phyloP scores from a whole-genome alignment of 345 rosid genomes.

The Trapa incisa region DNA sequence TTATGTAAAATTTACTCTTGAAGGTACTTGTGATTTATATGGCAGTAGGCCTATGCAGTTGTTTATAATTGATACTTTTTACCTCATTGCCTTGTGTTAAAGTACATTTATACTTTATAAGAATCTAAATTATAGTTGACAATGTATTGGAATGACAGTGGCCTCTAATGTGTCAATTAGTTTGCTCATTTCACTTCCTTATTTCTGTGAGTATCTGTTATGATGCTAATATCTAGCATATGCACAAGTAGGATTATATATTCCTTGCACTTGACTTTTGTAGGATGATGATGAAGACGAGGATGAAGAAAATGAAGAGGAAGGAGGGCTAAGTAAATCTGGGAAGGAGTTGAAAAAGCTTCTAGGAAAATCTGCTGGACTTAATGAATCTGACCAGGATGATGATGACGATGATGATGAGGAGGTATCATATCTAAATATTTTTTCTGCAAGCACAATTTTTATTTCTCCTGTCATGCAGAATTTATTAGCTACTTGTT shows the following conservation, averaged over 20 bases:
- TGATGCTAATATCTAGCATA: not conserved
- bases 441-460: not conserved
- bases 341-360: constrained; percentile 93
- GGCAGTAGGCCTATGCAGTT: not conserved
- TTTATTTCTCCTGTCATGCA: not conserved
- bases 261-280: not conserved
- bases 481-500: not conserved
- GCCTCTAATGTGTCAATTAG: not conserved
- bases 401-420: constrained; percentile 73
- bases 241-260: not conserved
- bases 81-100: not conserved
- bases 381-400: constrained; percentile 66
- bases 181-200: not conserved
- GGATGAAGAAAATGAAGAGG: constrained; percentile 66
- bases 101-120: not conserved
- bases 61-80: not conserved
- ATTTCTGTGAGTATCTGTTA: not conserved
- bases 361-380: constrained; percentile 60
- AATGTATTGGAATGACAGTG: not conserved
- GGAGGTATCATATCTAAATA: constrained; percentile 40
- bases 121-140: not conserved
- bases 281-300: constrained; percentile 75
- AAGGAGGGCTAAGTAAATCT: constrained; percentile 79
- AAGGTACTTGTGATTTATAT: not conserved
- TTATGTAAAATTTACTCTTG: not conserved